Conservation (phyloP, 164 flowering plant species). For the Platanus orientalis region DNA sequence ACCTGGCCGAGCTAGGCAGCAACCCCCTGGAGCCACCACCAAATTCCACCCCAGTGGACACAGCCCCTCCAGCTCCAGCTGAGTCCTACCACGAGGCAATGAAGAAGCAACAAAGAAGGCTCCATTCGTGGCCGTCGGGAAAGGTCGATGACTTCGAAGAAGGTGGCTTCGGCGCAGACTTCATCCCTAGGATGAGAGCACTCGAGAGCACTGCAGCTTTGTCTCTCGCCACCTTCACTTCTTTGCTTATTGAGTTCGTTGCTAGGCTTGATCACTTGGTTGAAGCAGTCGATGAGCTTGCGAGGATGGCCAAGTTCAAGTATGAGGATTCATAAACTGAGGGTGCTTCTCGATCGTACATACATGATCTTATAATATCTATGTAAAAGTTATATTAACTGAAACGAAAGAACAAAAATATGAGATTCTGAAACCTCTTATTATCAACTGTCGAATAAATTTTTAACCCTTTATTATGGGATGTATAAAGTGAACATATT, state of each 20-base stretch:
- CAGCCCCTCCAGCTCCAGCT: background rate
- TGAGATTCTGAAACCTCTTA: too few relatives aligned
- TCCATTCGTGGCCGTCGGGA: slow-evolving; percentile 35
- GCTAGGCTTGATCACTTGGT: slow-evolving; percentile 65
- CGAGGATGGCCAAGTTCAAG: slow-evolving; percentile 51
- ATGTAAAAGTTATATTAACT: too few relatives aligned
- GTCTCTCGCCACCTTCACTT: slow-evolving; percentile 59
- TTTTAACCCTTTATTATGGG: too few relatives aligned
- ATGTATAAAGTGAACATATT: too few relatives aligned
- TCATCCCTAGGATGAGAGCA: slow-evolving; percentile 26
- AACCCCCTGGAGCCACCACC: slow-evolving; percentile 6
- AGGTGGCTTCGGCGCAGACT: slow-evolving; percentile 10
- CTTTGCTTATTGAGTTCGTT: slow-evolving; percentile 63
- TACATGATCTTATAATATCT: too few relatives aligned
- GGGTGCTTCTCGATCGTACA: background rate
- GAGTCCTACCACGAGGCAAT: slow-evolving; percentile 28
- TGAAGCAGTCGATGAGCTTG: slow-evolving; percentile 54
- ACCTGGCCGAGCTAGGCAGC: slow-evolving; percentile 14
- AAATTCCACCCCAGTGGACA: background rate
- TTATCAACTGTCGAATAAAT: too few relatives aligned
- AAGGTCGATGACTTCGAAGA: slow-evolving; percentile 30
- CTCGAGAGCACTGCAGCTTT: slow-evolving; percentile 52
- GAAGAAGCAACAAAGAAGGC: slow-evolving; percentile 30
- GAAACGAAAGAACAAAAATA: too few relatives aligned
- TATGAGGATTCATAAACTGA: background rate